A percentile compares a stretch with the other conserved stretches of the same genome.
Evolutionary conservation across 2,329 filamentous ascomycete species (phyloP).

Genomic region (Teratosphaeria viscida): DNA sequence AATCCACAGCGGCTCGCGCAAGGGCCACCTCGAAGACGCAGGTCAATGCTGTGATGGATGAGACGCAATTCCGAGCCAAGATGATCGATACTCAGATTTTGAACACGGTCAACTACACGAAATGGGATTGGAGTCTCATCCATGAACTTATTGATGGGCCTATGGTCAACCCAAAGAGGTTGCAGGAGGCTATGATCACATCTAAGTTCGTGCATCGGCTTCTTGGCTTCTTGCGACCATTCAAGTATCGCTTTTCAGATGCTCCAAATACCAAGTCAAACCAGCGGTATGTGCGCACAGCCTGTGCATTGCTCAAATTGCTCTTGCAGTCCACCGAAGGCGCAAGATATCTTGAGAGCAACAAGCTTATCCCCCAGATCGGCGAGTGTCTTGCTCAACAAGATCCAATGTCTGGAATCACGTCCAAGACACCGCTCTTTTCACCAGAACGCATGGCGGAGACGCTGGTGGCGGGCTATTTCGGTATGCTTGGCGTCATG

Average conservation of each 20-base stretch:
- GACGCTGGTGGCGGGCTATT: slow-evolving; percentile 85
- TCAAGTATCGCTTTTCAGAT: slow-evolving; percentile 91
- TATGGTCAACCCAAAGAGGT: slow-evolving; percentile 74
- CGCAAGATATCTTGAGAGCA: slow-evolving; percentile 73
- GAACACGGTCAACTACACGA: slow-evolving; percentile 78
- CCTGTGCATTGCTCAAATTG: slow-evolving; percentile 78
- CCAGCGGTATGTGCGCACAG: slow-evolving; percentile 84
- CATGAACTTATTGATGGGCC: slow-evolving; percentile 87
- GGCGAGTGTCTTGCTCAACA: slow-evolving; percentile 93
- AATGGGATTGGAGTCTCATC: slow-evolving; percentile 97
- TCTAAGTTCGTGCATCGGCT: slow-evolving; percentile 95
- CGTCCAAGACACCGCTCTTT: slow-evolving; percentile 80
- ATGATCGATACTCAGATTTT: slow-evolving; percentile 75
- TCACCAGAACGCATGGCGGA: slow-evolving; percentile 73
- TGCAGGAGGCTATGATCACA: slow-evolving; percentile 88
- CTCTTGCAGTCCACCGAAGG: slow-evolving; percentile 80
- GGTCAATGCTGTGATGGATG: slow-evolving; percentile 51
- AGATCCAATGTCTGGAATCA: slow-evolving; percentile 65
- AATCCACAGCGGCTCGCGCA: slow-evolving; percentile 25
- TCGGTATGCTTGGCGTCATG: slow-evolving; percentile 79
- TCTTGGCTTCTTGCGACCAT: slow-evolving; percentile 89
- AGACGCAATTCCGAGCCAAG: slow-evolving; percentile 50
- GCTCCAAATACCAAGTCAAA: slow-evolving; percentile 84
- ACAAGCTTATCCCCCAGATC: slow-evolving; percentile 86
- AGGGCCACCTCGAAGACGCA: slow-evolving; percentile 45